Conservation (phyloP, 345 rosid species). For the Durio zibethinus region DNA sequence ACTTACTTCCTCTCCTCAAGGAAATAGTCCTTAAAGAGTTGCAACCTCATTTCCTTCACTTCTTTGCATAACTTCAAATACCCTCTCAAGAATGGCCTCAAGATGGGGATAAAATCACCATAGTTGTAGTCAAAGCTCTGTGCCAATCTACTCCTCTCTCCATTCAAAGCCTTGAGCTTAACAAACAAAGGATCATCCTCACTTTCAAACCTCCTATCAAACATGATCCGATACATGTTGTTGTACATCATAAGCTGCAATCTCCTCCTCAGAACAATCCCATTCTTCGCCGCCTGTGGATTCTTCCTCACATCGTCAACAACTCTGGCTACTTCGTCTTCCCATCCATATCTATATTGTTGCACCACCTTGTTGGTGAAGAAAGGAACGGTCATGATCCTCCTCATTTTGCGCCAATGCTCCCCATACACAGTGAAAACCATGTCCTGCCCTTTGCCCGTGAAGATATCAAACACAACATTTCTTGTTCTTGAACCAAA, state of each 20-base stretch:
- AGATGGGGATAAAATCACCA: slow-evolving; percentile 92
- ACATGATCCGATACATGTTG: slow-evolving; percentile 84
- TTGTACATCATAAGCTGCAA: slow-evolving; percentile 97
- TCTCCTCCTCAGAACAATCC: slow-evolving; percentile 64
- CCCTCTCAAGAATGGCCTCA: slow-evolving; percentile 89
- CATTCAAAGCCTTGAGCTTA: slow-evolving; percentile 81
- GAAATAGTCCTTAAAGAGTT: slow-evolving; percentile 88
- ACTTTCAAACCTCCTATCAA: slow-evolving; percentile 79
- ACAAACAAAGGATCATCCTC: slow-evolving; percentile 82
- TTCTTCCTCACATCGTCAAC: slow-evolving; percentile 68
- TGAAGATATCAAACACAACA: slow-evolving; percentile 94
- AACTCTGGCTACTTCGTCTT: slow-evolving; percentile 38
- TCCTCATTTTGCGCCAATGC: slow-evolving; percentile 97
- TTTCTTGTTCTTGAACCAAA: slow-evolving; percentile 93
- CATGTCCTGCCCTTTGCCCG: slow-evolving; percentile 98
- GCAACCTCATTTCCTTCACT: slow-evolving; percentile 70
- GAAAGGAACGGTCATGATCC: slow-evolving; percentile 99
- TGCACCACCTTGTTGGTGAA: slow-evolving; percentile 95
- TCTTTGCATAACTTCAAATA: slow-evolving; percentile 90
- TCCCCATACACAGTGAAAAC: slow-evolving; percentile 98
- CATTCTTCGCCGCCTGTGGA: slow-evolving; percentile 56
- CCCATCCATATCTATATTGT: slow-evolving; percentile 83
- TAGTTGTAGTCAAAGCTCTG: slow-evolving; percentile 98
- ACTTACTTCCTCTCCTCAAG: slow-evolving; percentile 93
- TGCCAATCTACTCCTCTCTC: slow-evolving; percentile 85